These are phyloP conservation scores for Lagenidium giganteum DNA, from an alignment of 352 stramenopile genomes.

Conservation along the genomic window DNA sequence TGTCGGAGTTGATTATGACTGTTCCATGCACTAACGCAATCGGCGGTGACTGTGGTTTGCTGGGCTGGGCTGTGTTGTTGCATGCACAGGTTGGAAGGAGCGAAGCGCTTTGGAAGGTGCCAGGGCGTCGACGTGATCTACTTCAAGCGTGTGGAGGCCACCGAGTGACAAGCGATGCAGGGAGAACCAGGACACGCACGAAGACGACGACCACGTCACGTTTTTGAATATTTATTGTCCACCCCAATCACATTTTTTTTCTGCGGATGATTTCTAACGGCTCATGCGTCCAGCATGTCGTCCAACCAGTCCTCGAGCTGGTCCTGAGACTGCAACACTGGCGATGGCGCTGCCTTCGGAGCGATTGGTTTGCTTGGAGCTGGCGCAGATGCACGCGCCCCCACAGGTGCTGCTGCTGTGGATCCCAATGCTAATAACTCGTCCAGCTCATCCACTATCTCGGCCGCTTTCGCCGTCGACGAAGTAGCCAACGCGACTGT, in stretches of 20 bases:
- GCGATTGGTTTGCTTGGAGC: neutral
- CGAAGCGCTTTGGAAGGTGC: conserved; percentile 63
- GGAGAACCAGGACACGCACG: too few relatives aligned
- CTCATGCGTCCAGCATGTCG: conserved; percentile 48
- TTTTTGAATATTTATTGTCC: too few relatives aligned
- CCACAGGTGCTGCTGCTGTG: neutral
- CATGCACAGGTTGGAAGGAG: conserved; percentile 45
- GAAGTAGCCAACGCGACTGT: too few relatives aligned
- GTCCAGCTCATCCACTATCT: conserved; percentile 10
- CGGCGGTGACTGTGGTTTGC: neutral
- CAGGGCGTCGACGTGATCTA: conserved; percentile 85
- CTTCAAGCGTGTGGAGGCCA: conserved; percentile 26
- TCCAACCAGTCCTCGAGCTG: conserved; percentile 73
- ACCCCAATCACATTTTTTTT: neutral
- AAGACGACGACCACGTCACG: too few relatives aligned
- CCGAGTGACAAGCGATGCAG: neutral
- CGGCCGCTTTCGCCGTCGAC: too few relatives aligned
- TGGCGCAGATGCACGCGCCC: neutral
- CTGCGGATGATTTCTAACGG: neutral
- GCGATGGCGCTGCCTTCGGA: conserved; percentile 3
- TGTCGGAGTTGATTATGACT: neutral
- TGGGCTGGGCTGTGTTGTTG: neutral
- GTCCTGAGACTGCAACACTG: conserved; percentile 11
- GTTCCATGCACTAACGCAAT: too few relatives aligned
- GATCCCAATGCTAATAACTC: conserved; percentile 14